A percentile compares a stretch with the other conserved stretches of the same genome.
These are phyloP conservation scores for Termitomyces sp. DNA, from an alignment of 768 basidiomycete genomes.

Conservation along the genomic window DNA sequence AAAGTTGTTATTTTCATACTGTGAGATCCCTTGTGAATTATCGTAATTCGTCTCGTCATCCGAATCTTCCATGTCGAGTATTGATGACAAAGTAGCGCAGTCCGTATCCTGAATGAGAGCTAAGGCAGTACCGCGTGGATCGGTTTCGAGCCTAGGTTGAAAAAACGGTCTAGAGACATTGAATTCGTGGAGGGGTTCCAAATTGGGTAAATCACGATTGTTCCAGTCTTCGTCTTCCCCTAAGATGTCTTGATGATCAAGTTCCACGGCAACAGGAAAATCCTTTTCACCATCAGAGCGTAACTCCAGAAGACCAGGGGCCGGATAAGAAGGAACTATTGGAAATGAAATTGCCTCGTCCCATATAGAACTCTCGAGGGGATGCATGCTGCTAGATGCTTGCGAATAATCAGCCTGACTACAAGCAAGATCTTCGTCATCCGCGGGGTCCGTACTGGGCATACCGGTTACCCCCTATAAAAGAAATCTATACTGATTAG, in stretches of 20 bases:
- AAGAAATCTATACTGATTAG: neutral
- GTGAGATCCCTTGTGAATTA: conserved; percentile 3
- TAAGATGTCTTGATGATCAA: conserved; percentile 4
- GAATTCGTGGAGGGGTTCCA: conserved; percentile 1
- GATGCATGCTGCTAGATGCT: neutral
- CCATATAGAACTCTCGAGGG: conserved; percentile 9
- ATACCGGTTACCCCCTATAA: conserved; percentile 8
- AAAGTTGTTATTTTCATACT: neutral
- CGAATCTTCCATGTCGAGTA: conserved; percentile 11
- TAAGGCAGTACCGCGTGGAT: neutral
- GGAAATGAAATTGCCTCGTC: conserved; percentile 4
- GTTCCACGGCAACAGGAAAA: conserved; percentile 1
- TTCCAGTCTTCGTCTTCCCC: conserved; percentile 4
- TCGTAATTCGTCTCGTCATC: conserved; percentile 1
- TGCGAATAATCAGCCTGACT: conserved; percentile 4
- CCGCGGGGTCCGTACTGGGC: conserved; percentile 8
- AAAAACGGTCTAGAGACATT: neutral
- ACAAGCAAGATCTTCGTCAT: conserved; percentile 16
- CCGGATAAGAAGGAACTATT: neutral
- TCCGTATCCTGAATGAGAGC: neutral
- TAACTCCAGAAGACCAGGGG: neutral
- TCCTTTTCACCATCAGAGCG: conserved; percentile 6
- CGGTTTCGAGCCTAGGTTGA: neutral
- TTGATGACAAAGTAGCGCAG: neutral
- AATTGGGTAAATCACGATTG: conserved; percentile 6